phyloP scores from a whole-genome alignment of 176 grass and related monocot genomes.

The Carex scoparia region DNA sequence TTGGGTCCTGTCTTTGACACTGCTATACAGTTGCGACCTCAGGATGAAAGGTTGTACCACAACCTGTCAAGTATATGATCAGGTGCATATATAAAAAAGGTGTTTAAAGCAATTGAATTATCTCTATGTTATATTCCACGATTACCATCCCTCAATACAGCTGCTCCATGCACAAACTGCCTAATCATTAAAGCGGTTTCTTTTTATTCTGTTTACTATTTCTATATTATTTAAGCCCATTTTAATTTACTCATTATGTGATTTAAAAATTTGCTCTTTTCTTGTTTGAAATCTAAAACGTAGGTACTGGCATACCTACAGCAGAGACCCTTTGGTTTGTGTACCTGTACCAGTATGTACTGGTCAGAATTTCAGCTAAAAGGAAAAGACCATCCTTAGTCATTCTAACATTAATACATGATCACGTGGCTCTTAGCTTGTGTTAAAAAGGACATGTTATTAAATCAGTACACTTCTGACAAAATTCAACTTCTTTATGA shows the following conservation, averaged over 20 bases:
- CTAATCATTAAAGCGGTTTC: not conserved
- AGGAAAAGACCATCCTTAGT: not conserved
- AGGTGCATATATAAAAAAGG: not conserved
- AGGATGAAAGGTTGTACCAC: constrained; percentile 56
- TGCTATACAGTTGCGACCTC: constrained; percentile 75
- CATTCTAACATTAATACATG: not conserved
- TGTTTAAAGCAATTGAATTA: not conserved
- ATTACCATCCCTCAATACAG: not conserved
- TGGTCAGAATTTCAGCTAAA: not conserved
- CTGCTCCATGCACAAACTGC: not conserved
- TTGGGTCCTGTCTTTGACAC: constrained; percentile 81
- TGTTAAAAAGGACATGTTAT: not conserved
- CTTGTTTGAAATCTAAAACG: not conserved
- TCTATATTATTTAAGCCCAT: not conserved
- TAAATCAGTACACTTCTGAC: not conserved
- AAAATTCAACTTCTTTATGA: not conserved
- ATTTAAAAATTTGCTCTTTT: not conserved
- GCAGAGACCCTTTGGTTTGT: not conserved
- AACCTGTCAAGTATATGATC: constrained; percentile 36
- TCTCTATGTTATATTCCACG: not conserved
- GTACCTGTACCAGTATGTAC: not conserved
- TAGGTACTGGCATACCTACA: not conserved
- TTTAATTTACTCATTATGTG: not conserved
- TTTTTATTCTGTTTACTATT: not conserved
- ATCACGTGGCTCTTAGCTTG: not conserved